Evolutionary conservation across 1,284 basidiomycete species (phyloP).

Genomic region (Moniliella sp.): DNA sequence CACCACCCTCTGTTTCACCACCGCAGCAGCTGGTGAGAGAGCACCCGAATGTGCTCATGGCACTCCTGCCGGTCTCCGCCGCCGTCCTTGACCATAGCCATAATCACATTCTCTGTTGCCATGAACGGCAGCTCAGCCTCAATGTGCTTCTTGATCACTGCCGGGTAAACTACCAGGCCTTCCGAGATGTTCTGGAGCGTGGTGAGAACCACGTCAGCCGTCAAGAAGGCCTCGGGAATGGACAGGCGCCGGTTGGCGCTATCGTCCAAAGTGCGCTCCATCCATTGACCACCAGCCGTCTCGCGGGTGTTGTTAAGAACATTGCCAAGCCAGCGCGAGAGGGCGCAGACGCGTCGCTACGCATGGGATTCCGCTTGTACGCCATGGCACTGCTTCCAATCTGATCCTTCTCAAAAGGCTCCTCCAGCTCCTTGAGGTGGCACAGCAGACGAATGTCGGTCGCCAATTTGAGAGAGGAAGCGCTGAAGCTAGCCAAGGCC

Average conservation of each 20-base stretch:
- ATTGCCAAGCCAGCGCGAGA: slow-evolving; percentile 56
- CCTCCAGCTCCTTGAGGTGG: slow-evolving; percentile 65
- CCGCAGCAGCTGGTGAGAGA: slow-evolving; percentile 88
- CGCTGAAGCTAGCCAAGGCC: slow-evolving; percentile 70
- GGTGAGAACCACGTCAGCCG: slow-evolving; percentile 82
- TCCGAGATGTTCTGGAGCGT: slow-evolving; percentile 91
- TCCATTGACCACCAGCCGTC: slow-evolving; percentile 37
- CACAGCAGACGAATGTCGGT: slow-evolving; percentile 56
- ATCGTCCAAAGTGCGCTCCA: slow-evolving; percentile 32
- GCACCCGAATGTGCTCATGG: slow-evolving; percentile 79
- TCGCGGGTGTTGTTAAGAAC: slow-evolving; percentile 24
- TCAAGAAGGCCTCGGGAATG: slow-evolving; percentile 86
- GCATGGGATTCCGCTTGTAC: slow-evolving; percentile 99
- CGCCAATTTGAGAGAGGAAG: slow-evolving; percentile 90
- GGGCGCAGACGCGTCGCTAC: slow-evolving; percentile 87
- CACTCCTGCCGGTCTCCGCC: slow-evolving; percentile 77
- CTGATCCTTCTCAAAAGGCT: slow-evolving; percentile 95
- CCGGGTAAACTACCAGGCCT: slow-evolving; percentile 88
- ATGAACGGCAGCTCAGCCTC: slow-evolving; percentile 92
- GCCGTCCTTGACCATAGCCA: slow-evolving; percentile 84
- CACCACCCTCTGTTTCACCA: slow-evolving; percentile 86
- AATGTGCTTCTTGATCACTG: slow-evolving; percentile 76
- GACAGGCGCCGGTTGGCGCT: slow-evolving; percentile 89
- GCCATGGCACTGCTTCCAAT: slow-evolving; percentile 91
- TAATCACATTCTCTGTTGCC: slow-evolving; percentile 85